Conservation (phyloP, 768 basidiomycete species). For the Boletus rubroflammeus region DNA sequence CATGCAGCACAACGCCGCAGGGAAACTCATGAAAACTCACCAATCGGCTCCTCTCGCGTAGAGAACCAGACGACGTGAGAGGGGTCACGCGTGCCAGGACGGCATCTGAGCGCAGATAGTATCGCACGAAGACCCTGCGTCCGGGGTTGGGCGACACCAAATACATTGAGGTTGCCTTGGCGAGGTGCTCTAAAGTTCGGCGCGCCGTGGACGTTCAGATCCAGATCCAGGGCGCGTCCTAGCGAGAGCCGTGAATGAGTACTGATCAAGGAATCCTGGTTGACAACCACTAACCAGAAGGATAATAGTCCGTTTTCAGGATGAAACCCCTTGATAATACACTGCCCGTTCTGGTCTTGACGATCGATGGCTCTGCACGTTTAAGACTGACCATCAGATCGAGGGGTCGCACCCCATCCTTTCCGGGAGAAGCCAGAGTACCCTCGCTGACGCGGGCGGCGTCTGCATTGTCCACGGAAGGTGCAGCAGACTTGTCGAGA, state of each 20-base stretch:
- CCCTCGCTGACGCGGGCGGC: constrained; percentile 1
- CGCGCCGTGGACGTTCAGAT: constrained; percentile 89
- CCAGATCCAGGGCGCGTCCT: constrained; percentile 88
- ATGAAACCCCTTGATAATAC: constrained; percentile 88
- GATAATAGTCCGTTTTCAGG: constrained; percentile 89
- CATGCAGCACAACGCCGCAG: not conserved
- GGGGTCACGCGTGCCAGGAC: constrained; percentile 58
- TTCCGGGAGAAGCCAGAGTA: not conserved
- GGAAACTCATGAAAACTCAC: constrained; percentile 41
- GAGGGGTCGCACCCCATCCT: constrained; percentile 33
- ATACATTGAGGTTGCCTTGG: constrained; percentile 81
- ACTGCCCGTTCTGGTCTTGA: constrained; percentile 79
- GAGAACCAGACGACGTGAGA: constrained; percentile 93
- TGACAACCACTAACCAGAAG: constrained; percentile 50
- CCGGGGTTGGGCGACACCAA: constrained; percentile 93
- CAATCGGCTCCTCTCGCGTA: constrained; percentile 92
- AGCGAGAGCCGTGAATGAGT: constrained; percentile 3
- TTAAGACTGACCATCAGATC: constrained; percentile 64
- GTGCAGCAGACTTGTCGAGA: constrained; percentile 4
- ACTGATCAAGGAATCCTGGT: not conserved
- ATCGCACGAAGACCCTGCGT: constrained; percentile 89
- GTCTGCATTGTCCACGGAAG: constrained; percentile 2
- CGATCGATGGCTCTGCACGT: constrained; percentile 67
- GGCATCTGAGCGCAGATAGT: constrained; percentile 75
- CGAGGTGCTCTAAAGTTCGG: constrained; percentile 91